phyloP scores from a whole-genome alignment of 1,139 yeast species.

The Magnusiomyces tetraspermus region DNA sequence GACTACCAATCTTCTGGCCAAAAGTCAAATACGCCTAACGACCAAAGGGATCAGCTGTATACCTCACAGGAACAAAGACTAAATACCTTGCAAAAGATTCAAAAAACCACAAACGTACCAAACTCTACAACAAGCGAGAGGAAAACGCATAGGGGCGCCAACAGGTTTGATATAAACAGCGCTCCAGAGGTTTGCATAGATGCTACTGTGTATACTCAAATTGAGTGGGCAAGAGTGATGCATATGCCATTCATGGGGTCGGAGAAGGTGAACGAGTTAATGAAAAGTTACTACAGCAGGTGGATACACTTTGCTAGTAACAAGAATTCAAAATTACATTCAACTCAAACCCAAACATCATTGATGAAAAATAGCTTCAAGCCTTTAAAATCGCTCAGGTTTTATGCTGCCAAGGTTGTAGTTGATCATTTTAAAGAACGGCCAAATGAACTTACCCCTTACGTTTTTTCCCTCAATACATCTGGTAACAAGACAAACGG shows the following conservation, averaged over 20 bases:
- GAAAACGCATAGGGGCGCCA: too few relatives aligned
- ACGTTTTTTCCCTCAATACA: not conserved
- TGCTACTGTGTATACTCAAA: not conserved
- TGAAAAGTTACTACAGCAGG: not conserved
- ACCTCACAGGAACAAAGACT: too few relatives aligned
- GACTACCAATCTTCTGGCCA: too few relatives aligned
- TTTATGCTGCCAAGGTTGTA: not conserved
- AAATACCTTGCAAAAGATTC: too few relatives aligned
- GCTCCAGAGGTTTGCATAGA: not conserved
- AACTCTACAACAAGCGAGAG: too few relatives aligned
- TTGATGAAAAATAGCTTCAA: not conserved
- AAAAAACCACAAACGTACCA: too few relatives aligned
- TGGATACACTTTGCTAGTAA: not conserved
- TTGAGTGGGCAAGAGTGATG: not conserved
- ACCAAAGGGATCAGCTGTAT: too few relatives aligned
- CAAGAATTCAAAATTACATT: not conserved
- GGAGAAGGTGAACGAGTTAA: not conserved
- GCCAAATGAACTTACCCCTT: not conserved
- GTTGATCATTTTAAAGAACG: not conserved
- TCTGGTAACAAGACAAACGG: not conserved
- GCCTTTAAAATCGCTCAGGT: not conserved
- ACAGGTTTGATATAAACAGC: too few relatives aligned
- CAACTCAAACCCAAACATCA: not conserved
- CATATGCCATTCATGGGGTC: not conserved
- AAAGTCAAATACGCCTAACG: too few relatives aligned